Percentiles rank a stretch among this genome's conserved stretches.
phyloP scores from a whole-genome alignment of 1,284 basidiomycete species.

The Tylopilus orsonianus region DNA sequence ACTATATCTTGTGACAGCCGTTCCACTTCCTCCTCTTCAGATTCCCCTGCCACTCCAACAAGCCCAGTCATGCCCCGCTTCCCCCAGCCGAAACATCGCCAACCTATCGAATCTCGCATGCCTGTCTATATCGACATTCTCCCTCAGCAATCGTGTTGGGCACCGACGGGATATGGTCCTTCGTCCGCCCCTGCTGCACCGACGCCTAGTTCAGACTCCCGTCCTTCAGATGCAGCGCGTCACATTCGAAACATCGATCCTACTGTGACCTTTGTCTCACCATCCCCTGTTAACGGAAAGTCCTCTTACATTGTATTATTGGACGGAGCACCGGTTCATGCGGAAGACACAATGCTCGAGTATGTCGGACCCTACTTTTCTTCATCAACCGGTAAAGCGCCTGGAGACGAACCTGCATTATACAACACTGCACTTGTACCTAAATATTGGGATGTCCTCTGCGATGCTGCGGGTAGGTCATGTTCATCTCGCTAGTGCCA shows the following conservation, averaged over 20 bases:
- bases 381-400: conserved; percentile 16
- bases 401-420: conserved; percentile 41
- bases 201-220: conserved; percentile 26
- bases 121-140: conserved; percentile 62
- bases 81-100: conserved; percentile 19
- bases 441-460: conserved; percentile 57
- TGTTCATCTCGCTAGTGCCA: neutral
- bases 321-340: conserved; percentile 48
- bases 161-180: conserved; percentile 22
- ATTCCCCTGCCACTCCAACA: conserved; percentile 40
- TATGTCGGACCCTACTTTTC: conserved; percentile 36
- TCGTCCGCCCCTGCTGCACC: conserved; percentile 12
- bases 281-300: conserved; percentile 43
- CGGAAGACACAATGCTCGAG: conserved; percentile 47
- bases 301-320: conserved; percentile 56
- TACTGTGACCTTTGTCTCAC: conserved; percentile 57
- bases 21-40: conserved; percentile 38
- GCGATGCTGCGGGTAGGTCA: conserved; percentile 49
- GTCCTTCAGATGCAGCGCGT: conserved; percentile 47
- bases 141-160: conserved; percentile 31
- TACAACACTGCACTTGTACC: conserved; percentile 62
- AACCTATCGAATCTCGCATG: conserved; percentile 37
- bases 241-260: conserved; percentile 59
- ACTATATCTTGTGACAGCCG: conserved; percentile 40
- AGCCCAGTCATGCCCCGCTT: conserved; percentile 26